A percentile compares a stretch with the other conserved stretches of the same genome.
Evolutionary conservation across 2,329 filamentous ascomycete species (phyloP).

Genomic region (Calonectria pseudoturangicola): DNA sequence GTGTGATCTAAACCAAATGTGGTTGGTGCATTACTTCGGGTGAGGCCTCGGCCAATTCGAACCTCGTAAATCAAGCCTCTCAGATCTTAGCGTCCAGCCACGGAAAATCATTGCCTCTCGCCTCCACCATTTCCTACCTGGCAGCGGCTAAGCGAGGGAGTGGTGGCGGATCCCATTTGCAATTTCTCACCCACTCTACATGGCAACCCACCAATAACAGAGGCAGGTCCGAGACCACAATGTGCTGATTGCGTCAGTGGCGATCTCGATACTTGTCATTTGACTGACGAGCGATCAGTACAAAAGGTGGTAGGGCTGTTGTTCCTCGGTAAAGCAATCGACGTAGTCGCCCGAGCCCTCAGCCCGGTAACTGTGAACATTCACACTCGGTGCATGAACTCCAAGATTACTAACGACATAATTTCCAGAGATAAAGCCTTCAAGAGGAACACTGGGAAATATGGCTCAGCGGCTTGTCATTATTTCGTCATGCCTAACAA

Average conservation of each 20-base stretch:
- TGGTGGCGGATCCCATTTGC: background rate
- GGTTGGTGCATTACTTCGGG: background rate
- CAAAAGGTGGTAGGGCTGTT: background rate
- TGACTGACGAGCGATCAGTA: background rate
- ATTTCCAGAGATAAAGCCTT: no score
- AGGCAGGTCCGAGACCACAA: background rate
- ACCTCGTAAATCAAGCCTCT: background rate
- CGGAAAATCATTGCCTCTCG: background rate
- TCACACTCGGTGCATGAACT: background rate
- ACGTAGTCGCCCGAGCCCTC: no score
- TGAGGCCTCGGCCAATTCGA: background rate
- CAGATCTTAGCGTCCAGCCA: conserved; percentile 3
- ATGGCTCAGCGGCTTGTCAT: background rate
- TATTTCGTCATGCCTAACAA: background rate
- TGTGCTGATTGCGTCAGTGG: background rate
- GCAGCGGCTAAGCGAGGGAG: background rate
- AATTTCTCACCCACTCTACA: background rate
- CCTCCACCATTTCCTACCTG: no score
- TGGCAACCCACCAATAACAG: background rate
- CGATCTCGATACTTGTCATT: background rate
- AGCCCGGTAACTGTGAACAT: no score
- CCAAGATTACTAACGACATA: background rate
- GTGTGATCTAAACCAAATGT: no score
- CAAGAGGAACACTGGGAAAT: no score
- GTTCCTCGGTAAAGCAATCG: background rate